These are phyloP conservation scores for Immersiella caudata DNA, from an alignment of 495 filamentous ascomycete genomes.

Conservation along the genomic window DNA sequence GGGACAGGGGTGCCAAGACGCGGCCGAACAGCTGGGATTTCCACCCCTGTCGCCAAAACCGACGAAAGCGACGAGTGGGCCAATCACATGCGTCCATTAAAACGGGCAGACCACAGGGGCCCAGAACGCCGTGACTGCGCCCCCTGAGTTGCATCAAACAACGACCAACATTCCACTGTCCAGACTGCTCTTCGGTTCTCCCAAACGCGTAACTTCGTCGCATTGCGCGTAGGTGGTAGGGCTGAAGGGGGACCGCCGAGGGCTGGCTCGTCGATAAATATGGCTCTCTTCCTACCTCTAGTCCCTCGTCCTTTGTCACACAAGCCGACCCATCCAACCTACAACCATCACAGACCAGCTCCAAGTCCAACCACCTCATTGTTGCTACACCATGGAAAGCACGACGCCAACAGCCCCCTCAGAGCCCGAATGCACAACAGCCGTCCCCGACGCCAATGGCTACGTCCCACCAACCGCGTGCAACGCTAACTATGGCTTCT, in stretches of 20 bases:
- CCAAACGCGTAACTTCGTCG: constrained; percentile 1
- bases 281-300: not conserved
- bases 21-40: not conserved
- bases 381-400: not conserved
- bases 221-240: not conserved
- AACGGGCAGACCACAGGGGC: not conserved
- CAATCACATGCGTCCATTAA: constrained; percentile 3
- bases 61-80: constrained; percentile 23
- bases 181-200: not conserved
- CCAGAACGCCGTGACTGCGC: constrained; percentile 7
- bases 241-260: not conserved
- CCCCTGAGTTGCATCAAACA: not conserved
- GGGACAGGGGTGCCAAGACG: not conserved
- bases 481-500: constrained; percentile 39
- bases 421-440: constrained; percentile 20
- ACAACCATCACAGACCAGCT: too few species aligned
- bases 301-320: not conserved
- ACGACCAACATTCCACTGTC: not conserved
- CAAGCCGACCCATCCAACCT: not conserved
- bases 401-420: not conserved
- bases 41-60: constrained; percentile 12
- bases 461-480: constrained; percentile 36
- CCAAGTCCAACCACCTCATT: too few species aligned
- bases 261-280: not conserved
- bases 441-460: constrained; percentile 36